Evolutionary conservation across 1,139 yeast species (phyloP).

Genomic region (Diutina sp.): DNA sequence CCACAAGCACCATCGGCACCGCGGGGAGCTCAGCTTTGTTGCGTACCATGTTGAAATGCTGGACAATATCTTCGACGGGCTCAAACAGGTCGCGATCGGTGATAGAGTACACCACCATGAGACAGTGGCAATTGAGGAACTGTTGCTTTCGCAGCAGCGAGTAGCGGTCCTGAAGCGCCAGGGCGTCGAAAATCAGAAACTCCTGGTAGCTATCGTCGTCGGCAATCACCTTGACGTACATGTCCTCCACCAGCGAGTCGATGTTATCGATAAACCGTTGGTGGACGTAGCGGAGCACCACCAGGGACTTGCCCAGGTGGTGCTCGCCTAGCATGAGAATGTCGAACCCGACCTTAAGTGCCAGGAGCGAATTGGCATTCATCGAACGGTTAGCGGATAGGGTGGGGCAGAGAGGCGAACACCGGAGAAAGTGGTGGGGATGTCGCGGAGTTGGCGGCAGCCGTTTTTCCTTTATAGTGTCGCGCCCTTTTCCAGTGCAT

Average conservation of each 20-base stretch:
- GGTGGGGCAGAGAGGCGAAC: no score
- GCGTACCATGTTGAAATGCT: neutral
- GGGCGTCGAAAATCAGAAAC: conserved; percentile 18
- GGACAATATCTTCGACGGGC: neutral
- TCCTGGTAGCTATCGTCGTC: conserved; percentile 11
- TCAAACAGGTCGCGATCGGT: neutral
- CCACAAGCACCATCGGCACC: neutral
- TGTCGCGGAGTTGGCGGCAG: neutral
- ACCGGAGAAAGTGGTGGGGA: neutral
- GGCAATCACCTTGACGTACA: conserved; percentile 16
- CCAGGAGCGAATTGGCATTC: conserved; percentile 10
- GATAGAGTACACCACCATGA: neutral
- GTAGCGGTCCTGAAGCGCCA: conserved; percentile 11
- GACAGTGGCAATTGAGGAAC: neutral
- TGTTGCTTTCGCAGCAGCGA: neutral
- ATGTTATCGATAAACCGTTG: conserved; percentile 10
- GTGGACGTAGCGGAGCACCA: conserved; percentile 16
- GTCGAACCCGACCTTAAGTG: conserved; percentile 16
- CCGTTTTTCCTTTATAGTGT: neutral
- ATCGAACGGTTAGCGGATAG: conserved; percentile 4
- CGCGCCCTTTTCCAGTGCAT: neutral
- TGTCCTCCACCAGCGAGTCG: conserved; percentile 17
- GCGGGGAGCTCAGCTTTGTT: neutral
- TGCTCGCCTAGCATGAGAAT: conserved; percentile 21
- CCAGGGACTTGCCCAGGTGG: conserved; percentile 19